A percentile compares a stretch with the other conserved stretches of the same genome.
These are phyloP conservation scores for Viridothelium virens DNA, from an alignment of 495 filamentous ascomycete genomes.

Conservation along the genomic window DNA sequence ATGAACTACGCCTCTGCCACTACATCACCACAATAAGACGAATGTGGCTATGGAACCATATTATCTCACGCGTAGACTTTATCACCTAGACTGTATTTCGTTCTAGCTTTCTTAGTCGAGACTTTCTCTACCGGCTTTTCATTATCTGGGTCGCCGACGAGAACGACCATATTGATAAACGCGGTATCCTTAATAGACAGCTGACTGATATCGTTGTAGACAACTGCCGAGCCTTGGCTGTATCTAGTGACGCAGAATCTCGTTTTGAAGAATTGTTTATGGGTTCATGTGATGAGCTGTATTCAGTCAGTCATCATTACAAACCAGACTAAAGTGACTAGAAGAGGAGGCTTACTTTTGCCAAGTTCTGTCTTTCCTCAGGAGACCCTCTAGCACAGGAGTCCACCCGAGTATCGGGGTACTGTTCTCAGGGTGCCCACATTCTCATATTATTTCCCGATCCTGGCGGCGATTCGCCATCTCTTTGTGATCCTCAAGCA, in stretches of 20 bases:
- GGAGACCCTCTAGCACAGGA: constrained; percentile 7
- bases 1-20: background rate
- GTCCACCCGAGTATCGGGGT: background rate
- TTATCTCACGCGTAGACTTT: constrained; percentile 5
- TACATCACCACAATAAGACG: constrained; percentile 20
- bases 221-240: constrained; percentile 14
- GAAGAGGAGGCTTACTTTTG: constrained; percentile 1
- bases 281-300: constrained; percentile 19
- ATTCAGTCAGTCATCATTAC: constrained; percentile 5
- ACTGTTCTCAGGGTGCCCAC: background rate
- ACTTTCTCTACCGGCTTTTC: constrained; percentile 11
- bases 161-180: constrained; percentile 13
- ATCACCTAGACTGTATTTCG: constrained; percentile 12
- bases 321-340: constrained; percentile 2
- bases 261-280: constrained; percentile 25
- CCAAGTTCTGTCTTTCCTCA: constrained; percentile 1
- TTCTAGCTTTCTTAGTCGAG: constrained; percentile 7
- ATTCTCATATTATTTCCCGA: background rate
- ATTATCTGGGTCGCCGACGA: constrained; percentile 16
- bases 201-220: constrained; percentile 10
- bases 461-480: background rate
- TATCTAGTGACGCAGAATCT: constrained; percentile 21
- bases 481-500: background rate
- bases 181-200: background rate
- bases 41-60: constrained; percentile 23